Conservation (phyloP, 2,329 filamentous ascomycete genomes). For the Microascus cirrosus region DNA sequence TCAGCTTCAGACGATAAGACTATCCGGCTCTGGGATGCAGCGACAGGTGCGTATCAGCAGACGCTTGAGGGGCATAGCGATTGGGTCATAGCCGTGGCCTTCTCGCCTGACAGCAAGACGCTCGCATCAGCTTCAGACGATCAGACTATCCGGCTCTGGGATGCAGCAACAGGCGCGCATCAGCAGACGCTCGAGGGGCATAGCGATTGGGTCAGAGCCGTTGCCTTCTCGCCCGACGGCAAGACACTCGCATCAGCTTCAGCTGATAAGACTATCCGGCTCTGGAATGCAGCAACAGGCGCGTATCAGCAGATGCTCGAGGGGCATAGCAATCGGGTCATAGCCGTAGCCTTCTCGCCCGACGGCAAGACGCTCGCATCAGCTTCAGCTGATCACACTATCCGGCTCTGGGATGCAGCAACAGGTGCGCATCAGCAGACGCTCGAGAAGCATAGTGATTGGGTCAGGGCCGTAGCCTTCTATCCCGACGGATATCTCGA, state of each 20-base stretch:
- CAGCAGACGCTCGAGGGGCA: not conserved
- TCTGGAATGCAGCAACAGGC: conserved; percentile 3
- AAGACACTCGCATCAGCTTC: conserved; percentile 1
- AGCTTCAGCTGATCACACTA: no score
- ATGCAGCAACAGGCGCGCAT: not conserved
- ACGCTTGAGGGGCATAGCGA: no score
- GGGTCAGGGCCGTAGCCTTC: no score
- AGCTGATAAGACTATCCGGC: not conserved
- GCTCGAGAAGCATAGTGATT: no score
- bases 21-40: no score
- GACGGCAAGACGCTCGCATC: no score
- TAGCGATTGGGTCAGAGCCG: not conserved
- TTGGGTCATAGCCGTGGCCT: conserved; percentile 3
- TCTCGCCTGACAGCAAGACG: conserved; percentile 1
- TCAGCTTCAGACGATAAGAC: no score
- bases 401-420: no score
- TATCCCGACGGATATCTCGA: no score
- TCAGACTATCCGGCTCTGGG: not conserved
- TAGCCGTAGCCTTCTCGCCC: no score
- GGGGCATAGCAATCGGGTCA: no score
- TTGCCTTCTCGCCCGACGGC: conserved; percentile 1
- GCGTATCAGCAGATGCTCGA: not conserved
- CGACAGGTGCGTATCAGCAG: no score
- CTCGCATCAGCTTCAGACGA: conserved; percentile 2
- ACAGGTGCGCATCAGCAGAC: not conserved